Evolutionary conservation across 2,329 filamentous ascomycete genomes (phyloP).

Genomic region (Allantophomopsis cytisporea): DNA sequence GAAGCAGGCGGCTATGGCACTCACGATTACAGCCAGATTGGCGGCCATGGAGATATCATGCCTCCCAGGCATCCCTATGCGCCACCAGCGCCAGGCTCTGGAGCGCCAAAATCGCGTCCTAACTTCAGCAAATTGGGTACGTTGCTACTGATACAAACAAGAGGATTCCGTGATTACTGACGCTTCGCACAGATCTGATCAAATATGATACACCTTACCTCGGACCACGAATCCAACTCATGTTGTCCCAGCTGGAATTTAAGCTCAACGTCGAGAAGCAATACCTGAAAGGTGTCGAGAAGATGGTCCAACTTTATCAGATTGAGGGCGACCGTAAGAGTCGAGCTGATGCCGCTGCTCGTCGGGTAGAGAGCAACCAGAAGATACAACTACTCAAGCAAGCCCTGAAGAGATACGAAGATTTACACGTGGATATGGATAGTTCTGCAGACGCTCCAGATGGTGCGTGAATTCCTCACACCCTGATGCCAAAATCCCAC

Average conservation of each 20-base stretch:
- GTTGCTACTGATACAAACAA: slow-evolving; percentile 16
- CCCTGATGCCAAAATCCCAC: too few relatives aligned
- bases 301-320: slow-evolving; percentile 96
- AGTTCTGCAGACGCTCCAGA: slow-evolving; percentile 59
- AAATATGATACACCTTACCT: slow-evolving; percentile 96
- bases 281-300: slow-evolving; percentile 97
- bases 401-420: slow-evolving; percentile 91
- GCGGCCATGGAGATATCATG: slow-evolving; percentile 60
- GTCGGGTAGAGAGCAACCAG: slow-evolving; percentile 88
- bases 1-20: slow-evolving; percentile 52
- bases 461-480: slow-evolving; percentile 38
- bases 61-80: slow-evolving; percentile 70
- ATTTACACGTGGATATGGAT: slow-evolving; percentile 90
- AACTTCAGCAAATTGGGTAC: slow-evolving; percentile 95
- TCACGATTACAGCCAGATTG: slow-evolving; percentile 40
- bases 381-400: slow-evolving; percentile 95
- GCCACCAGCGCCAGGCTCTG: slow-evolving; percentile 52
- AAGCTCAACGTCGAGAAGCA: slow-evolving; percentile 98
- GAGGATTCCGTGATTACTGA: background rate
- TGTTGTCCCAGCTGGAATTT: slow-evolving; percentile 97
- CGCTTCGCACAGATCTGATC: slow-evolving; percentile 62
- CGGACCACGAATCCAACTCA: slow-evolving; percentile 93
- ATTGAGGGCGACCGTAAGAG: slow-evolving; percentile 97
- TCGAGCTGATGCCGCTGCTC: slow-evolving; percentile 78
- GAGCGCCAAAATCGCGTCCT: slow-evolving; percentile 60